These are phyloP conservation scores for Nicotiana knightiana DNA, from an alignment of 257 asterid genomes.

Conservation along the genomic window DNA sequence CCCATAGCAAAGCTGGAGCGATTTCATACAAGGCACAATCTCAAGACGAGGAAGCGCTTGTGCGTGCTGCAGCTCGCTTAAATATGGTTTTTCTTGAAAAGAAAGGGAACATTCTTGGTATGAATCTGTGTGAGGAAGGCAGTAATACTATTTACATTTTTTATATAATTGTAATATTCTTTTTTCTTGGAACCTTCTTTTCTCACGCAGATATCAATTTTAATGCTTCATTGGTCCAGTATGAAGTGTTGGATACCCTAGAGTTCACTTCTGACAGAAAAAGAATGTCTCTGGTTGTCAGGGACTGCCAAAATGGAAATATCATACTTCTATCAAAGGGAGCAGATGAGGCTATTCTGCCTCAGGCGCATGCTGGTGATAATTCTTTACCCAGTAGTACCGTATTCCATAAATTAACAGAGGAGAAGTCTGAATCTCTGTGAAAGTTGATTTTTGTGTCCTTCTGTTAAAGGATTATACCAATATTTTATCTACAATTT, in stretches of 20 bases:
- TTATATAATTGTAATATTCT: background rate
- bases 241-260: slow-evolving; percentile 83
- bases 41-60: slow-evolving; percentile 99
- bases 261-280: slow-evolving; percentile 98
- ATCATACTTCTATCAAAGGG: slow-evolving; percentile 78
- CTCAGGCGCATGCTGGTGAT: slow-evolving; percentile 69
- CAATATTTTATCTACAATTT: background rate
- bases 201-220: slow-evolving; percentile 66
- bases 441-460: background rate
- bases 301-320: slow-evolving; percentile 63
- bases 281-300: slow-evolving; percentile 91
- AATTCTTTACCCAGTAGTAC: slow-evolving; percentile 14
- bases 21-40: slow-evolving; percentile 89
- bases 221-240: slow-evolving; percentile 56
- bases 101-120: slow-evolving; percentile 74
- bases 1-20: slow-evolving; percentile 60
- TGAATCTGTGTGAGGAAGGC: slow-evolving; percentile 15
- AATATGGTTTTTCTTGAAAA: slow-evolving; percentile 67
- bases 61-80: slow-evolving; percentile 84
- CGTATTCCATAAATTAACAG: background rate
- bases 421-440: background rate
- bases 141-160: background rate
- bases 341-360: slow-evolving; percentile 93
- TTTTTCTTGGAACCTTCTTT: slow-evolving; percentile 10
- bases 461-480: background rate